Conservation (phyloP, 2,329 filamentous ascomycete genomes). For the Ascochyta fabae region DNA sequence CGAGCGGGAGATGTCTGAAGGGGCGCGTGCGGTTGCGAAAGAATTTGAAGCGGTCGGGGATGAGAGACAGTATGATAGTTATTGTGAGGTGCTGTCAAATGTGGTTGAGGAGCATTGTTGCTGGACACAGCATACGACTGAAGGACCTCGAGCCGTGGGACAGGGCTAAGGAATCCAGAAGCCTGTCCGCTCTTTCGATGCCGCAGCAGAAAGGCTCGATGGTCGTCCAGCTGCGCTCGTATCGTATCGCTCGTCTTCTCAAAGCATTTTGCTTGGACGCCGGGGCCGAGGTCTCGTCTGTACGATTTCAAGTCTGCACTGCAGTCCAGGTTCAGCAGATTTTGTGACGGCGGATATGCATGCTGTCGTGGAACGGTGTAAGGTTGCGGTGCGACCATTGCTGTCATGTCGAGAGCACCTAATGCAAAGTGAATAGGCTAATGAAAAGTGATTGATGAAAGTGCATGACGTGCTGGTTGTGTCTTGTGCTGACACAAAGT, state of each 20-base stretch:
- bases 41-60: constrained; percentile 14
- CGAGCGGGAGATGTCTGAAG: constrained; percentile 4
- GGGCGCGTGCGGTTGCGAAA: constrained; percentile 18
- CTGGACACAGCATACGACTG: constrained; percentile 11
- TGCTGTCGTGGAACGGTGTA: constrained; percentile 21
- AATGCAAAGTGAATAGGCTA: background rate
- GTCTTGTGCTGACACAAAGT: constrained; percentile 8
- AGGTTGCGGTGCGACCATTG: constrained; percentile 17
- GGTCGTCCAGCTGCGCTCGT: constrained; percentile 28
- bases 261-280: constrained; percentile 29
- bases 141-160: constrained; percentile 17
- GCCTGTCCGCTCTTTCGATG: constrained; percentile 13
- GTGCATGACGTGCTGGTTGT: constrained; percentile 3
- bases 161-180: constrained; percentile 13
- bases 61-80: constrained; percentile 11
- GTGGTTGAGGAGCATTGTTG: background rate
- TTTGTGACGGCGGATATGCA: constrained; percentile 13
- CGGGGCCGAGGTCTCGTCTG: constrained; percentile 30
- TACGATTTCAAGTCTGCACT: constrained; percentile 30
- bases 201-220: constrained; percentile 25
- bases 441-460: background rate
- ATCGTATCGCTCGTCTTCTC: constrained; percentile 29
- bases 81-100: background rate
- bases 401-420: background rate
- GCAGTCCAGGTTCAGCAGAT: constrained; percentile 30